Evolutionary conservation across 2,329 filamentous ascomycete species (phyloP), one percentile per base, ranked within the genome.

Genomic region (Plenodomus lindquistii): DNA sequence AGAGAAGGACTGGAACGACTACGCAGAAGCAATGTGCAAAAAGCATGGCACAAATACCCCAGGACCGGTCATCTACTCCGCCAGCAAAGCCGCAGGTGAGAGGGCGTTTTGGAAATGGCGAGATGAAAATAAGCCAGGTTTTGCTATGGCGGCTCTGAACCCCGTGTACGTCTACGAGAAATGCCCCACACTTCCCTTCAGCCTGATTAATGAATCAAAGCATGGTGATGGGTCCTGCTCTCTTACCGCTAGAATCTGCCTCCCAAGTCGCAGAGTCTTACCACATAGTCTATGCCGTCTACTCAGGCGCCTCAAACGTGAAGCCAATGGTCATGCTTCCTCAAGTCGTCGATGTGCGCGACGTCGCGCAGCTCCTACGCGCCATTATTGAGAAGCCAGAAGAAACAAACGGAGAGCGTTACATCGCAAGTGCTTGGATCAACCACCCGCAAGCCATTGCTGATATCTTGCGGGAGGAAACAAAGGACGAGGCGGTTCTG

Each of bases 321-420:
- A 52, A 66, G 1, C 55, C 67, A 0, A 54, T 55, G 2, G 54
- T 57, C 11, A 64, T 59, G 4, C 52, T 66, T 0, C 62, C 54
- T 2, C 63, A 63, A 8, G 66, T 59, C 37, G 73, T 79, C 13
- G 77, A 79, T 50, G 74, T 79, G 0, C 67, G 75, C 4, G 76
- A 79, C 47, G 76, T 79, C 0, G 75, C 75, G 2, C 62, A 66
- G 7, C 61, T 76, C 36, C 62, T 75, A 13, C 58, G 73, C 2
- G 77, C 71, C 58, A 63, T 64, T 0, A 67, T 71, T 17, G 70
- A 74, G 46, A 60, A 77, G 24, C 59, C 71, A 0, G 55, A 65
- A 0, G 54, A 69, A 36, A 64, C 72, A 0, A 60, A 77, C 46
- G 73, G 74, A 2, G 67, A 79, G 57, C 63, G 76, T 8, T 79